Base-by-base conservation (phyloP, 441 rosid genomes). In the Erodium texanum region DNA sequence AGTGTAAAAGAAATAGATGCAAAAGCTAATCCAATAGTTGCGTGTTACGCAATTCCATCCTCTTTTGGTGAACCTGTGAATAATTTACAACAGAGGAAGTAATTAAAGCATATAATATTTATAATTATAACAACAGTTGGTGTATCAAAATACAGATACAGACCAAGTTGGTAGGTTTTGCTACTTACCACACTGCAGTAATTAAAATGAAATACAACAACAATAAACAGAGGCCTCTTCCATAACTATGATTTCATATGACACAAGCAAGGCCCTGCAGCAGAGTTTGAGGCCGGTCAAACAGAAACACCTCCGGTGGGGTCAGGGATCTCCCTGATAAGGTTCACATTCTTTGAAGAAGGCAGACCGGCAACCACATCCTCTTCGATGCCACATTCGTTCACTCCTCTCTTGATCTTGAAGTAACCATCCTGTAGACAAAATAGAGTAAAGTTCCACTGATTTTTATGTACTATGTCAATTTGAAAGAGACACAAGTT, bases 391-490 rank as follows among this genome's bases (percentile, higher is more conserved):
- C 94, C 97, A 67, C 96, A 93, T 78, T 93, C 98, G 64, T 90
- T 85, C 15, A 87, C 78, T 72, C 94, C 97, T 80, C 96, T 89
- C 73, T 64, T 79, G 61, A 93, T 90, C 85, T 73, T 87, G 86
- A 93, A 90, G 78, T 83, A 90, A 56, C 96, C 96, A 72, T 93
- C 91, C 98, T 93, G 93, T n/a, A n/a, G n/a, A n/a, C n/a, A n/a
- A n/a, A n/a, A n/a, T n/a, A n/a, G n/a, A n/a, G n/a, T n/a, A n/a
- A n/a, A n/a, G n/a, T n/a, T n/a, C n/a, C n/a, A n/a, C n/a, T n/a
- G n/a, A n/a, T n/a, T 18, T 48, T 48, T 48, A 0, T 38, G 45
- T 38, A 38, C 11, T 32, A n/a, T n/a, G 36, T 32, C 36, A 32
- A 32, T 32, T 32, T 5, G 36, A 32, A 32, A 3, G 36, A 32